Evolutionary conservation across 2,329 filamentous ascomycete species (phyloP).

Genomic region (Colletotrichum abscissum): DNA sequence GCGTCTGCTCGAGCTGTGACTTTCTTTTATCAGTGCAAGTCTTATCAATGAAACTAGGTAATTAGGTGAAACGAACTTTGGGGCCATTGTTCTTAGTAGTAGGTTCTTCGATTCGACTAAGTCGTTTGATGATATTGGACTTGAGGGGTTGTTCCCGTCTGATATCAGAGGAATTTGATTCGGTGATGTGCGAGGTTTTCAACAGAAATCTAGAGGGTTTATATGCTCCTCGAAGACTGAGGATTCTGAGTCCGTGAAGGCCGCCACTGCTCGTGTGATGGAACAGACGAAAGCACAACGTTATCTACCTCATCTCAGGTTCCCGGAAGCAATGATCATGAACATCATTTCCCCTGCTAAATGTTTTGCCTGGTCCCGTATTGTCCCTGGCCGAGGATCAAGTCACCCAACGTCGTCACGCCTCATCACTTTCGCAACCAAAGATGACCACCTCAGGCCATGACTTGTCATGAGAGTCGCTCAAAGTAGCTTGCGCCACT

Average conservation of each 20-base stretch:
- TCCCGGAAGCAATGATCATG: too few relatives aligned
- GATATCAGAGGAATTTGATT: too few relatives aligned
- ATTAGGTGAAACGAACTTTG: conserved; percentile 1
- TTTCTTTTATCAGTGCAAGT: neutral
- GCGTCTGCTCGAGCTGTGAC: conserved; percentile 17
- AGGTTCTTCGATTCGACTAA: neutral
- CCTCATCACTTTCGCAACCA: neutral
- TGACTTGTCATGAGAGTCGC: neutral
- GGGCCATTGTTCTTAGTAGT: conserved; percentile 4
- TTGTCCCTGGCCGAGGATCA: conserved; percentile 14
- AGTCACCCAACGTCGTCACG: neutral
- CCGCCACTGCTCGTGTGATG: too few relatives aligned
- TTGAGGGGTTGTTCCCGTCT: too few relatives aligned
- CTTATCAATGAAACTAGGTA: too few relatives aligned
- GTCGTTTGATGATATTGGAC: too few relatives aligned
- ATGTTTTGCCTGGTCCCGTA: neutral
- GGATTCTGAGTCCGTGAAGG: too few relatives aligned
- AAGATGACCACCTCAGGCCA: neutral
- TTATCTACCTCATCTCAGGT: too few relatives aligned
- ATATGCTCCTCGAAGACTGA: too few relatives aligned
- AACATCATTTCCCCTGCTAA: too few relatives aligned
- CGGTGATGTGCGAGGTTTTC: neutral
- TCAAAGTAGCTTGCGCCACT: conserved; percentile 4
- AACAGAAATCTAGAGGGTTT: neutral
- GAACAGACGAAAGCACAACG: too few relatives aligned